Evolutionary conservation across 257 asterid genomes (phyloP).

Genomic region (Asclepias syriaca): DNA sequence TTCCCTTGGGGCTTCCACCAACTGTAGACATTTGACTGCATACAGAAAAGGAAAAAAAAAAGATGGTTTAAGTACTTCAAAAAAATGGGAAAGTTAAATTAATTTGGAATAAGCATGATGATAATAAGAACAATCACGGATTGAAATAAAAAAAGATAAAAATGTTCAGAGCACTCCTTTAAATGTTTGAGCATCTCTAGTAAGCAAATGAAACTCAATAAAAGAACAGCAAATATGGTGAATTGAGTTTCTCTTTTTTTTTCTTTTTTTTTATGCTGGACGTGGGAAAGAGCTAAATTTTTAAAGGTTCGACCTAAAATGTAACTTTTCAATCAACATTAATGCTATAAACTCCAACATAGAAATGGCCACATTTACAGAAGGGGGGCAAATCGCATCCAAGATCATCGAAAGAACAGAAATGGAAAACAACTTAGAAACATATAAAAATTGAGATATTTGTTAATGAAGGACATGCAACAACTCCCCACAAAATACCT

Average conservation of each 20-base stretch:
- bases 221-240: background rate
- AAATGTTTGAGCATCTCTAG: background rate
- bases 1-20: conserved; percentile 96
- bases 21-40: conserved; percentile 69
- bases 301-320: too few species aligned
- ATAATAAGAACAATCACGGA: background rate
- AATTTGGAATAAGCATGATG: background rate
- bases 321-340: background rate
- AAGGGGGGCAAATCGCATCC: too few species aligned
- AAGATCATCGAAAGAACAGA: background rate
- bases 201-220: background rate
- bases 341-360: background rate
- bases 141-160: background rate
- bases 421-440: too few species aligned
- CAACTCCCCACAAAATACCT: conserved; percentile 39
- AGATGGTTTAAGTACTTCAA: background rate
- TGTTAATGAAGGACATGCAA: background rate
- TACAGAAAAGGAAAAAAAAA: conserved; percentile 18
- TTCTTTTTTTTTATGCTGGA: too few species aligned
- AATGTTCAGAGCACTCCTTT: background rate
- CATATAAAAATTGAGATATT: background rate
- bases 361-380: too few species aligned
- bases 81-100: background rate
- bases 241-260: background rate
- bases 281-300: too few species aligned